phyloP scores from a whole-genome alignment of 2,329 filamentous ascomycete species.

The Trichoderma endophyticum region DNA sequence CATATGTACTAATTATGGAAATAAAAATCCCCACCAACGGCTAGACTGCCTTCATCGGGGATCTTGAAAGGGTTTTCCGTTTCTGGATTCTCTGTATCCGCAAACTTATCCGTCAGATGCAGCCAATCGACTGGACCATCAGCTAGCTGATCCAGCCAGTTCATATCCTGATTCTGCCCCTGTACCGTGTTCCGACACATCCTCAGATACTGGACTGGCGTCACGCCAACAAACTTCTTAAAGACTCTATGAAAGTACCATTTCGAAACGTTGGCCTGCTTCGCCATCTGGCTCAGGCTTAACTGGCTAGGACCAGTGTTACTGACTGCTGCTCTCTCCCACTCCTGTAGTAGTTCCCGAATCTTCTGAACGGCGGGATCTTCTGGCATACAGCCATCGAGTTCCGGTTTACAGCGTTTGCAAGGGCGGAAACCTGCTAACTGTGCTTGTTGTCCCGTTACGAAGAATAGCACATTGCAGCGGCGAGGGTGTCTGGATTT shows the following conservation, averaged over 20 bases:
- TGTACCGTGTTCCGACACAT: neutral
- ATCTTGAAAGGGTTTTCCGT: neutral
- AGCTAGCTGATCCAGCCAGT: neutral
- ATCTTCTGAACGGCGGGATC: neutral
- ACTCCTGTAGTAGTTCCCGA: neutral
- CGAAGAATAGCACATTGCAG: neutral
- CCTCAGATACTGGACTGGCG: neutral
- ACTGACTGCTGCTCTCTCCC: neutral
- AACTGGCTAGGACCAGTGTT: neutral
- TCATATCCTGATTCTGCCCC: neutral
- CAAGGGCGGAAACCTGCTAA: neutral
- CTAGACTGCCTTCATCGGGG: neutral
- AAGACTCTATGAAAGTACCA: conserved; percentile 1
- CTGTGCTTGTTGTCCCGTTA: neutral
- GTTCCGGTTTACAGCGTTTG: neutral
- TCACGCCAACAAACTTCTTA: neutral
- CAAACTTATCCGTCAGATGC: neutral
- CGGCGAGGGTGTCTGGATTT: neutral
- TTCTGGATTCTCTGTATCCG: neutral
- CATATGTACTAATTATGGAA: neutral
- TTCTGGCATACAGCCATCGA: neutral
- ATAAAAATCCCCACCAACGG: neutral
- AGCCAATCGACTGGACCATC: neutral
- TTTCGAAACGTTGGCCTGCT: neutral
- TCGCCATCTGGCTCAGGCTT: neutral